phyloP scores from a whole-genome alignment of 2,329 filamentous ascomycete species.

The Phaeophleospora eucalypticola region DNA sequence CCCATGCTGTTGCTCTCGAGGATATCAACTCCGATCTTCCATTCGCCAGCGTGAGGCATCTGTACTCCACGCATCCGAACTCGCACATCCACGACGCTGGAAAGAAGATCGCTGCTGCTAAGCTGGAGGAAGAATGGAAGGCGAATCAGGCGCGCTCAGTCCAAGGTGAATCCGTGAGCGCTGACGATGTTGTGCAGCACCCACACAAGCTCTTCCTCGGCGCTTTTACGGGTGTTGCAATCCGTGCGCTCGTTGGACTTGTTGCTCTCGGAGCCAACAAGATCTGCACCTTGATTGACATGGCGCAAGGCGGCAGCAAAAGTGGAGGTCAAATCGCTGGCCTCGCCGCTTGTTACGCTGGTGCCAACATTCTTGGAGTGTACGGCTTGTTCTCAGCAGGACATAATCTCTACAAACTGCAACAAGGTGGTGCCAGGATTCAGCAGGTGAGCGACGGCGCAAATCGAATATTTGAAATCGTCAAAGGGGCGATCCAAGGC shows the following conservation, averaged over 20 bases:
- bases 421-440: too few species aligned
- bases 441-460: too few species aligned
- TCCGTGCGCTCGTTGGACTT: not conserved
- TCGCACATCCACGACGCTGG: not conserved
- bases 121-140: not conserved
- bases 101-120: not conserved
- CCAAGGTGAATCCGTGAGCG: not conserved
- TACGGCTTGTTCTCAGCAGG: too few species aligned
- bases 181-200: not conserved
- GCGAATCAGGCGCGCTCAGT: not conserved
- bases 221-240: not conserved
- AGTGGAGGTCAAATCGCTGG: not conserved
- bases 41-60: not conserved
- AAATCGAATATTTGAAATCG: too few species aligned
- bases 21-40: not conserved
- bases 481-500: too few species aligned
- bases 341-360: not conserved
- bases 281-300: not conserved
- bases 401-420: too few species aligned
- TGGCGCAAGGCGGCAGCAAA: not conserved
- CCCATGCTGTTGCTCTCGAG: not conserved
- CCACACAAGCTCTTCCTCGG: not conserved
- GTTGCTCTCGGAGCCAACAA: not conserved
- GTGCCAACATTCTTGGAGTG: not conserved
- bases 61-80: not conserved